These are phyloP conservation scores for Diplodia sapinea DNA, from an alignment of 2,329 filamentous ascomycete species.

Conservation along the genomic window DNA sequence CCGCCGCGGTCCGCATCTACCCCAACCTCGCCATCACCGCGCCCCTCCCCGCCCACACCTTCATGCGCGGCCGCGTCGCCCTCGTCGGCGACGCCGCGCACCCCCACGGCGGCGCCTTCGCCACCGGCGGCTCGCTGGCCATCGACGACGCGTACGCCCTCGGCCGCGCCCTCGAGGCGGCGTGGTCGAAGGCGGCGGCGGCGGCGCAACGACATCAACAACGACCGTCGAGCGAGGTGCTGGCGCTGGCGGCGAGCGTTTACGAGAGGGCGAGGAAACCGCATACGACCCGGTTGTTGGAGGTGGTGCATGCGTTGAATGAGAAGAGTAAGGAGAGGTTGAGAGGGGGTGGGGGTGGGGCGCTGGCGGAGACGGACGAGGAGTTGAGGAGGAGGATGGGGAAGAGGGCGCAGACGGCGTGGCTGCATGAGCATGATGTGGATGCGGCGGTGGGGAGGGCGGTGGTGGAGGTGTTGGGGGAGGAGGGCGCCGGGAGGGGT, in stretches of 20 bases:
- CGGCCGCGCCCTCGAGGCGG: slow-evolving; percentile 36
- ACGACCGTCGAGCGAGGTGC: not conserved
- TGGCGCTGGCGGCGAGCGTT: slow-evolving; percentile 38
- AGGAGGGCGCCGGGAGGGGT: not conserved
- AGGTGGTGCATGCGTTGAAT: slow-evolving; percentile 37
- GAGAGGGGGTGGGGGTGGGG: not conserved
- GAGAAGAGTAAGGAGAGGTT: slow-evolving; percentile 34
- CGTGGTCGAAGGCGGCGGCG: no score
- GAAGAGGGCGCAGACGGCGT: slow-evolving; percentile 35
- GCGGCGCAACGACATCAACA: no score
- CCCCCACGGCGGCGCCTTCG: slow-evolving; percentile 48
- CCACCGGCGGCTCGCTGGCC: slow-evolving; percentile 48
- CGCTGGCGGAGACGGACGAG: slow-evolving; percentile 12
- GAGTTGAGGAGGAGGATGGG: slow-evolving; percentile 37
- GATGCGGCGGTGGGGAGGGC: slow-evolving; percentile 32
- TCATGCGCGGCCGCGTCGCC: slow-evolving; percentile 39
- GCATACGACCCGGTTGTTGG: slow-evolving; percentile 43
- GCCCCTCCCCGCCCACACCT: slow-evolving; percentile 41
- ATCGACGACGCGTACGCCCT: slow-evolving; percentile 50
- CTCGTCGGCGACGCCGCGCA: slow-evolving; percentile 50
- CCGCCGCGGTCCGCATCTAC: slow-evolving; percentile 42
- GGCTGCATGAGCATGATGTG: slow-evolving; percentile 43
- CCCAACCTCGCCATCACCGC: slow-evolving; percentile 44
- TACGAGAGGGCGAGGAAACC: slow-evolving; percentile 46
- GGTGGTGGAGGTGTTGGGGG: slow-evolving; percentile 6